Base-by-base conservation (phyloP, 2,329 filamentous ascomycete genomes). In the Talaromyces pinophilus region DNA sequence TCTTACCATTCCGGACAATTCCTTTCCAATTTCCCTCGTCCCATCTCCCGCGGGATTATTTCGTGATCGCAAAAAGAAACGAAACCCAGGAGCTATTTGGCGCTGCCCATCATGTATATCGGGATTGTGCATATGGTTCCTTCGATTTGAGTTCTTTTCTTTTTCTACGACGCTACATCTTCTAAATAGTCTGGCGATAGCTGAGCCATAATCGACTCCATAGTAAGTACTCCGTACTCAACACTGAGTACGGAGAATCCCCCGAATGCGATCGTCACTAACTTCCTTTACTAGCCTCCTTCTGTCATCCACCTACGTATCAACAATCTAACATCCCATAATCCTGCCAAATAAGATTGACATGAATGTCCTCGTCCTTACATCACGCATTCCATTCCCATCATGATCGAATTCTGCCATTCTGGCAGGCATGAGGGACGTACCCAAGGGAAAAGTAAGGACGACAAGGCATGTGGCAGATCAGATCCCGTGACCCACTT, bases 401-500 rank as follows among this genome's bases (percentile, higher is more conserved):
- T 4, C 17, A 48, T 22, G 44, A 22, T 13, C 44, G 44, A 40
- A 30, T 30, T 33, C 30, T 33, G 30, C 30, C 8, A 17, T 42
- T 42, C 40, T 42, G 40, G 17, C 40, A 42, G 46, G 46, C 19
- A 48, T 22, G 44, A 7, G 6, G 30, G 5, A 46, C 42, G 17
- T 48, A 48, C n/a, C 10, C 11, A 50, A 28, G 46, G 46, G 22
- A 50, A 50, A 50, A 19, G 52, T 15, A 57, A 38, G 52, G 52
- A 35, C 28, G 7, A 52, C 52, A 35, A 57, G 52, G 52, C 52
- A 57, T 57, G 52, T 57, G 52, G 52, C 52, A 57, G 52, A 55
- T 55, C 52, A 55, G 52, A 55, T 55, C 52, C 52, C 17, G 52
- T 55, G 52, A 55, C 52, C 52, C 52, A 55, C 52, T 55, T n/a